Percentiles rank a stretch among this genome's conserved stretches.
Conservation (phyloP, 768 basidiomycete species). For the Sarcomyxa edulis region DNA sequence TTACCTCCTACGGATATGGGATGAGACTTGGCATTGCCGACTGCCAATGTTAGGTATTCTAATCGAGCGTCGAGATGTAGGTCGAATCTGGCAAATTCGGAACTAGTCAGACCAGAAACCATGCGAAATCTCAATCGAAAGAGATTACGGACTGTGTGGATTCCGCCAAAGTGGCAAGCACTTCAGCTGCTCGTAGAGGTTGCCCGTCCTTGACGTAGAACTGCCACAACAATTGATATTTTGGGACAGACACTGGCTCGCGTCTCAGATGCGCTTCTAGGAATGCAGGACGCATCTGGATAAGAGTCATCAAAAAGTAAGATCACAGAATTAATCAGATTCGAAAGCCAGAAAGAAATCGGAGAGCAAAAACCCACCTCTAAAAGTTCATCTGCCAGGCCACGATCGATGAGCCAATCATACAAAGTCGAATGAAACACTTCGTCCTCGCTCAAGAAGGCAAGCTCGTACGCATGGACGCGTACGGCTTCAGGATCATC, state of each 20-base stretch:
- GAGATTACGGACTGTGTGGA: constrained; percentile 63
- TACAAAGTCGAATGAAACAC: constrained; percentile 94
- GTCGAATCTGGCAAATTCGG: constrained; percentile 45
- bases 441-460: constrained; percentile 81
- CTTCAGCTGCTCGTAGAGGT: constrained; percentile 82
- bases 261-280: constrained; percentile 84
- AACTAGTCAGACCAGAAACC: constrained; percentile 1
- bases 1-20: constrained; percentile 70
- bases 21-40: constrained; percentile 95
- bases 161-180: constrained; percentile 79
- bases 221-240: constrained; percentile 91
- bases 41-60: constrained; percentile 90
- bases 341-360: constrained; percentile 1
- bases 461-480: constrained; percentile 80
- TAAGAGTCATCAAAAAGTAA: neutral
- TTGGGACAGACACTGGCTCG: constrained; percentile 74
- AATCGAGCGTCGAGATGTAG: constrained; percentile 69
- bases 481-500: constrained; percentile 70
- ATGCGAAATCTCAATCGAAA: too few species aligned
- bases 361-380: constrained; percentile 52
- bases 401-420: constrained; percentile 83
- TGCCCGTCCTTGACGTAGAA: constrained; percentile 93
- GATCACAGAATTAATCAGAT: constrained; percentile 8
- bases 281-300: constrained; percentile 78
- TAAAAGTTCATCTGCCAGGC: constrained; percentile 81